A percentile compares a stretch with the other conserved stretches of the same genome.
phyloP scores from a whole-genome alignment of 345 rosid genomes.

The Eucalyptus curtisii region DNA sequence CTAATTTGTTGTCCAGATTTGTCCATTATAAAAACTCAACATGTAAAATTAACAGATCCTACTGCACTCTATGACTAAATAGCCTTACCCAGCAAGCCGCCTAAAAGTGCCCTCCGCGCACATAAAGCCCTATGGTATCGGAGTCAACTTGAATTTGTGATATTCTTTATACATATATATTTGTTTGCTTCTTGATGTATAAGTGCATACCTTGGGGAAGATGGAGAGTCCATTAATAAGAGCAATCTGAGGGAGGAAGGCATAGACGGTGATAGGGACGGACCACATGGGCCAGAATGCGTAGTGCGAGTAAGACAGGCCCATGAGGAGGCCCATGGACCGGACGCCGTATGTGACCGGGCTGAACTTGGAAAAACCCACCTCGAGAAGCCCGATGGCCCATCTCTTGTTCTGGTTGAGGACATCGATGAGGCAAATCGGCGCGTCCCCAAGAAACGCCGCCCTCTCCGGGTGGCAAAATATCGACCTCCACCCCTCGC shows the following conservation, averaged over 20 bases:
- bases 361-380: slow-evolving; percentile 20
- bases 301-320: slow-evolving; percentile 19
- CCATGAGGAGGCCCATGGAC: slow-evolving; percentile 19
- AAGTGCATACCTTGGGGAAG: background rate
- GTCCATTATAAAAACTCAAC: too few relatives aligned
- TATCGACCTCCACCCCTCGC: slow-evolving; percentile 60
- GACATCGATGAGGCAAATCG: slow-evolving; percentile 25
- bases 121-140: background rate
- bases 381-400: slow-evolving; percentile 48
- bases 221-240: slow-evolving; percentile 23
- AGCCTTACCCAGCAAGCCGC: background rate
- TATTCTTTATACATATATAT: background rate
- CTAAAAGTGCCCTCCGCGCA: background rate
- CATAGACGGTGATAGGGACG: slow-evolving; percentile 30
- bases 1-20: background rate
- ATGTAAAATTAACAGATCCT: background rate
- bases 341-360: slow-evolving; percentile 29
- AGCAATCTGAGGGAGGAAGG: slow-evolving; percentile 57
- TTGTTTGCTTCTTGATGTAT: background rate
- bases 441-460: slow-evolving; percentile 54
- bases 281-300: slow-evolving; percentile 41
- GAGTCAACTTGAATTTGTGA: background rate
- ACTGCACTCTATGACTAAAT: background rate
- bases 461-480: slow-evolving; percentile 47
- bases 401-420: slow-evolving; percentile 54